Conservation (phyloP, 2,329 filamentous ascomycete species). For the Colletotrichum sp. region DNA sequence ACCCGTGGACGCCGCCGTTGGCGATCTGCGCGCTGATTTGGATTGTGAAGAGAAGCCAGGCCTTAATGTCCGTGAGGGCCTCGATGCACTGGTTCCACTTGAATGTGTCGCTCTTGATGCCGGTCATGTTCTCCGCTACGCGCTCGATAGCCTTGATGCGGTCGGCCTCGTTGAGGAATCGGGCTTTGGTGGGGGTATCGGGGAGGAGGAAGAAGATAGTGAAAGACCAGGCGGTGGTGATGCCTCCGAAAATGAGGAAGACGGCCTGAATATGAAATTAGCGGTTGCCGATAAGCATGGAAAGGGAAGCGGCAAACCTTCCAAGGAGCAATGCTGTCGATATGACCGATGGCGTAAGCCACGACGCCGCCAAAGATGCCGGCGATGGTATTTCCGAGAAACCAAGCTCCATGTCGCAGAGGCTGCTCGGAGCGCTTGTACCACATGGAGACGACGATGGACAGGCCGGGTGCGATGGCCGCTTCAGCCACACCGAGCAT, state of each 20-base stretch:
- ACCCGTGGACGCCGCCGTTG: constrained; percentile 66
- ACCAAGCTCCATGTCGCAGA: constrained; percentile 35
- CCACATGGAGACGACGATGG: constrained; percentile 36
- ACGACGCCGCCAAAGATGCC: constrained; percentile 32
- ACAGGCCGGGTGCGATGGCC: constrained; percentile 32
- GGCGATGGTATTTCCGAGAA: constrained; percentile 34
- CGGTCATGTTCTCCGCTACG: constrained; percentile 76
- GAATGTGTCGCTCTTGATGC: constrained; percentile 74
- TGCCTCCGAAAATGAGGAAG: constrained; percentile 66
- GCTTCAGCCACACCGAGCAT: constrained; percentile 37
- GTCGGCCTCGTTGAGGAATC: constrained; percentile 65
- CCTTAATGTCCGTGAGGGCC: constrained; percentile 51
- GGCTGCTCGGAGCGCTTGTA: constrained; percentile 37
- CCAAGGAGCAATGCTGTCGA: constrained; percentile 14
- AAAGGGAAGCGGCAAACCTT: background rate
- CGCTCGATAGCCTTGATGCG: constrained; percentile 72
- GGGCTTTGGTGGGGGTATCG: constrained; percentile 61
- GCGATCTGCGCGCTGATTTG: constrained; percentile 68
- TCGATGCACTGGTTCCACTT: constrained; percentile 69
- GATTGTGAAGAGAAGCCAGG: constrained; percentile 65
- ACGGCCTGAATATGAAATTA: constrained; percentile 44
- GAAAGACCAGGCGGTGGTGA: constrained; percentile 63
- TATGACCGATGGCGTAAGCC: constrained; percentile 34
- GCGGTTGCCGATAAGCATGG: background rate
- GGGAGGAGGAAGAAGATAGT: constrained; percentile 62